Evolutionary conservation across 805 yeast species (phyloP).

Genomic region (Isabelozyma rhagii): DNA sequence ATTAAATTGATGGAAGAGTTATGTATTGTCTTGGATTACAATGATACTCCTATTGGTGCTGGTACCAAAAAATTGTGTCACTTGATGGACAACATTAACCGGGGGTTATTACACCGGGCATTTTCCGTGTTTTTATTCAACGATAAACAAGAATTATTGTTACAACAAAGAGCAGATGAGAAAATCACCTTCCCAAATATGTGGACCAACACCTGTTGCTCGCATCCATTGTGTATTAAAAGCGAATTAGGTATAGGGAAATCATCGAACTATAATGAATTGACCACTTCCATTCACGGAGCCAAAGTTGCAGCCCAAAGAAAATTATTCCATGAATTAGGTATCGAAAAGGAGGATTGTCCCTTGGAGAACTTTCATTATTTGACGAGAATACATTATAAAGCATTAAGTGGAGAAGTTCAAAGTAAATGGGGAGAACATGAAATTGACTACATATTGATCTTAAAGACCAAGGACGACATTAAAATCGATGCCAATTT

Average conservation of each 20-base stretch:
- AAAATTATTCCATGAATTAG: slow-evolving; percentile 90
- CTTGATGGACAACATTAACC: slow-evolving; percentile 79
- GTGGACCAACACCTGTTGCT: slow-evolving; percentile 99
- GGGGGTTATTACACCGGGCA: slow-evolving; percentile 90
- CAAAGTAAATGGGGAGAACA: slow-evolving; percentile 92
- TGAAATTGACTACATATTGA: slow-evolving; percentile 91
- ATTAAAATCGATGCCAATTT: slow-evolving; percentile 60
- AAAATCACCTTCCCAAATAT: slow-evolving; percentile 93
- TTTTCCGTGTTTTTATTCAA: slow-evolving; percentile 93
- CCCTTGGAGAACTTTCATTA: slow-evolving; percentile 72
- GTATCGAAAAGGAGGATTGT: slow-evolving; percentile 61
- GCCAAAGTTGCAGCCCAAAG: slow-evolving; percentile 87
- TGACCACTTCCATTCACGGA: slow-evolving; percentile 67
- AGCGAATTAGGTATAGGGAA: slow-evolving; percentile 64
- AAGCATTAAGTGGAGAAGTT: slow-evolving; percentile 69
- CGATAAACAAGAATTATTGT: slow-evolving; percentile 65
- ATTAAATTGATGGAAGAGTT: slow-evolving; percentile 93
- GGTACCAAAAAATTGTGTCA: slow-evolving; percentile 92
- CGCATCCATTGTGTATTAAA: slow-evolving; percentile 88
- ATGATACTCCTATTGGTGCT: slow-evolving; percentile 86
- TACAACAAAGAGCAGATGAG: slow-evolving; percentile 95
- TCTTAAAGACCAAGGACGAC: slow-evolving; percentile 55
- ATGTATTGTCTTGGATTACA: slow-evolving; percentile 87
- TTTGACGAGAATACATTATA: slow-evolving; percentile 91
- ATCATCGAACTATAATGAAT: slow-evolving; percentile 22